These are phyloP conservation scores for Microbotryomycetes sp. DNA, from an alignment of 1,284 basidiomycete genomes.

Conservation along the genomic window DNA sequence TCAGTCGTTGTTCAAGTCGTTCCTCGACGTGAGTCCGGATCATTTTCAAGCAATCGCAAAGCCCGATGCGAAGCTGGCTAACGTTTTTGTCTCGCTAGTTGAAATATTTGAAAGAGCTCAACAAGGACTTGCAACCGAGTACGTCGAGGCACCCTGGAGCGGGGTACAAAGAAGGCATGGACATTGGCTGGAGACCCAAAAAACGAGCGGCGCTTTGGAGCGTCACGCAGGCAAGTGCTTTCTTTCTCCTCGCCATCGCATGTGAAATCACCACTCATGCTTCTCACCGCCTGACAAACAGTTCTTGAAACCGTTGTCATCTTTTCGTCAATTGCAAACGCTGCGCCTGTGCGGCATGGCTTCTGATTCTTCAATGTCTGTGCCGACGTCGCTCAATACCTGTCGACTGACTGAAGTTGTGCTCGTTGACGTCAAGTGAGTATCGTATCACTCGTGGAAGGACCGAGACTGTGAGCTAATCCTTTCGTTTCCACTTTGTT, in stretches of 20 bases:
- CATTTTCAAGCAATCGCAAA: too few species aligned
- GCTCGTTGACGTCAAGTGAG: conserved; percentile 29
- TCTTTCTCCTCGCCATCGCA: neutral
- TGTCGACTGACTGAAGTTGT: conserved; percentile 21
- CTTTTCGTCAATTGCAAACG: conserved; percentile 11
- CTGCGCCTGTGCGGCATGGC: conserved; percentile 27
- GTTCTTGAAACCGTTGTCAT: conserved; percentile 26
- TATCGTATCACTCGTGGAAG: neutral
- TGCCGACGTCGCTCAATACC: conserved; percentile 4
- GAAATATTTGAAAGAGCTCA: conserved; percentile 17
- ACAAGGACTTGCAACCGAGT: conserved; percentile 22
- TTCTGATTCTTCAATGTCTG: conserved; percentile 23
- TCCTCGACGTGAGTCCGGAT: conserved; percentile 13
- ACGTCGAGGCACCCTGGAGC: neutral
- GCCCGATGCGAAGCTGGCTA: too few species aligned
- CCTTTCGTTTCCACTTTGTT: neutral
- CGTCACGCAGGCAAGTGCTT: conserved; percentile 23
- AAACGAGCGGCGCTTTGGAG: conserved; percentile 24
- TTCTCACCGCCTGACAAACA: neutral
- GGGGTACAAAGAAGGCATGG: conserved; percentile 26
- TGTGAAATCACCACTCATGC: neutral
- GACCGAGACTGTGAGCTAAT: neutral
- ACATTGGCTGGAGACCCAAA: conserved; percentile 24
- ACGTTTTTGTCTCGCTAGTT: conserved; percentile 15
- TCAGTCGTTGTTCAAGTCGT: conserved; percentile 12